A percentile compares a stretch with the other conserved stretches of the same genome.
phyloP scores from a whole-genome alignment of 202 grass and related monocot genomes.

The Setaria viridis region DNA sequence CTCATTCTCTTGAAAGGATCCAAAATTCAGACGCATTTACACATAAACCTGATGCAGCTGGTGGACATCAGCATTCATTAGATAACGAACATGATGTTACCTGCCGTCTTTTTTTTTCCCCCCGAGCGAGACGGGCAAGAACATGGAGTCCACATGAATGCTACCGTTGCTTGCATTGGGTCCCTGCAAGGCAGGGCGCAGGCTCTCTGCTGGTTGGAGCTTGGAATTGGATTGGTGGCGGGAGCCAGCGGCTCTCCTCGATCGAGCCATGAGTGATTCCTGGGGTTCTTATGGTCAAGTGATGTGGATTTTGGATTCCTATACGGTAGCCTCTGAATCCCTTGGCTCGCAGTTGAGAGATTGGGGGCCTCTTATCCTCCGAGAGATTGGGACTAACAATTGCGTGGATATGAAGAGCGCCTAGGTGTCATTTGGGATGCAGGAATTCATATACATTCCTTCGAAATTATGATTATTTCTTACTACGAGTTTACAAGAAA shows the following conservation, averaged over 20 bases:
- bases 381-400: background rate
- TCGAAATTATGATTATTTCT: background rate
- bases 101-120: background rate
- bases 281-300: background rate
- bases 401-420: background rate
- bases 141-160: constrained; percentile 24
- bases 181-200: background rate
- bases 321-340: constrained; percentile 19
- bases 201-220: constrained; percentile 1
- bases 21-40: background rate
- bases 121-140: constrained; percentile 14
- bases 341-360: constrained; percentile 25
- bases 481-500: too few relatives aligned
- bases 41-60: constrained; percentile 35
- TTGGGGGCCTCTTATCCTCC: constrained; percentile 1
- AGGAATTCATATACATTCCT: background rate
- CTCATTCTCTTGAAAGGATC: constrained; percentile 1
- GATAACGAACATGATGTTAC: constrained; percentile 47
- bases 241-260: constrained; percentile 32
- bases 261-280: constrained; percentile 46
- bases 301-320: constrained; percentile 31
- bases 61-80: constrained; percentile 37
- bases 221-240: constrained; percentile 24
- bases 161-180: background rate
- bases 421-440: background rate